Evolutionary conservation across 2,329 filamentous ascomycete genomes (phyloP), one percentile per base, ranked within the genome.

Genomic region (Colletotrichum ledebouriae): DNA sequence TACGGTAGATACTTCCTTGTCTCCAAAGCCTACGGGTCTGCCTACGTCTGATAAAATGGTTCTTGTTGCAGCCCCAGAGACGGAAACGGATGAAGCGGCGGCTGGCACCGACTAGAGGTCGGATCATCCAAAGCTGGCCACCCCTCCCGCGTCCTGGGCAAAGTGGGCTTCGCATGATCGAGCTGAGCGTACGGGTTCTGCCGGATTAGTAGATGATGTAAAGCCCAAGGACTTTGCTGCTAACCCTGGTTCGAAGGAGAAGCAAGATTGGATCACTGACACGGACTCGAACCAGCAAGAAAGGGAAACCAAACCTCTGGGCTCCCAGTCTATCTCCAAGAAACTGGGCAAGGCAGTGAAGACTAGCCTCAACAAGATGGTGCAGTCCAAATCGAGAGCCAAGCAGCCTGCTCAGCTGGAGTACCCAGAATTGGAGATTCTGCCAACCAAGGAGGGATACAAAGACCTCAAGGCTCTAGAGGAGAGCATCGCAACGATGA

Each of bases 381-480:
- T 76, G 13, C 69, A 72, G 13, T 55, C 69, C 13, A 70, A 57
- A 42, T 20, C 62, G 2, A 59, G 44, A 25, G 22, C 4, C 25
- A 47, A 62, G 7, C 41, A 57, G 11, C 17, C 25, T 13, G 58
- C 41, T 15, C 41, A 73, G 63, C 63, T 78, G 7, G 77, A 79
- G 53, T 78, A 78, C n/a, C 78, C 77, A 0, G 78, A 79, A 56
- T 75, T 79, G 7, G 77, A 79, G 60, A 73, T 78, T 41, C 72
- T 77, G 44, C 77, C 77, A 6, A 75, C 73, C 47, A 71, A 73
- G n/a, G 73, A 71, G 15, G 73, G 75, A 1, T 77, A 75, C 58
- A 72, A 73, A 59, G 77, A 79, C 47, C 58, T 79, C 4, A 71
- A 77, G 49, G 76, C 76, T 34, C 69, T 78, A 6, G 75, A 76